Evolutionary conservation across 177 flowering plant species (phyloP).

Genomic region (Vitis hybrid): DNA sequence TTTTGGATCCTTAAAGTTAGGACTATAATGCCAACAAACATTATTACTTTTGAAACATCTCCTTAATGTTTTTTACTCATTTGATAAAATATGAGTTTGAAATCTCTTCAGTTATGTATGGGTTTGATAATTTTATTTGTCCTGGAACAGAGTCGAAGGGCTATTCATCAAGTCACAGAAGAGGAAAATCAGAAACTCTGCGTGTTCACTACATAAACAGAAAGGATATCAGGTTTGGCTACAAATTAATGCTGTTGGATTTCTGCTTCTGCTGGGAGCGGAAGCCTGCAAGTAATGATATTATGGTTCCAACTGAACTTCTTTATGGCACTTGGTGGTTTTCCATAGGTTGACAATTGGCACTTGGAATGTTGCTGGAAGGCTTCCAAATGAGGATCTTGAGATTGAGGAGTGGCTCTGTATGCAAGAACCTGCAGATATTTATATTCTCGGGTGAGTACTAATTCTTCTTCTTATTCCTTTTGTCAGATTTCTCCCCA

Average conservation of each 20-base stretch:
- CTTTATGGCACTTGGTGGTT: conserved; percentile 1
- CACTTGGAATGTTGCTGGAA: conserved; percentile 98
- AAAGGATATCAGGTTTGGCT: conserved; percentile 86
- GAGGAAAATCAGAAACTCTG: conserved; percentile 90
- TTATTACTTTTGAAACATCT: not conserved
- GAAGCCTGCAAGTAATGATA: not conserved
- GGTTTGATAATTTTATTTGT: conserved; percentile 5
- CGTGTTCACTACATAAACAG: conserved; percentile 78
- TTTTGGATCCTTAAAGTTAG: no score
- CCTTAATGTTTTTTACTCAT: not conserved
- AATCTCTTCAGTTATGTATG: not conserved
- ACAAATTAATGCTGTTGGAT: not conserved
- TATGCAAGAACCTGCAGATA: conserved; percentile 71
- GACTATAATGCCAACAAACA: not conserved
- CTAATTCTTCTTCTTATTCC: not conserved
- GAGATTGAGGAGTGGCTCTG: conserved; percentile 90
- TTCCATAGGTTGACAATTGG: conserved; percentile 69
- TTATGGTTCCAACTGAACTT: not conserved
- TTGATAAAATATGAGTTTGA: not conserved
- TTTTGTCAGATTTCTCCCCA: not conserved
- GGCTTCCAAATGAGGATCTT: conserved; percentile 62
- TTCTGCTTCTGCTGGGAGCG: not conserved
- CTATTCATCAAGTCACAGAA: conserved; percentile 46
- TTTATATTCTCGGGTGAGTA: conserved; percentile 84
- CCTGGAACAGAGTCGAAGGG: conserved; percentile 46